These are phyloP conservation scores for Ambrosia hybrid DNA, from an alignment of 140 eudicot genomes.

Conservation along the genomic window DNA sequence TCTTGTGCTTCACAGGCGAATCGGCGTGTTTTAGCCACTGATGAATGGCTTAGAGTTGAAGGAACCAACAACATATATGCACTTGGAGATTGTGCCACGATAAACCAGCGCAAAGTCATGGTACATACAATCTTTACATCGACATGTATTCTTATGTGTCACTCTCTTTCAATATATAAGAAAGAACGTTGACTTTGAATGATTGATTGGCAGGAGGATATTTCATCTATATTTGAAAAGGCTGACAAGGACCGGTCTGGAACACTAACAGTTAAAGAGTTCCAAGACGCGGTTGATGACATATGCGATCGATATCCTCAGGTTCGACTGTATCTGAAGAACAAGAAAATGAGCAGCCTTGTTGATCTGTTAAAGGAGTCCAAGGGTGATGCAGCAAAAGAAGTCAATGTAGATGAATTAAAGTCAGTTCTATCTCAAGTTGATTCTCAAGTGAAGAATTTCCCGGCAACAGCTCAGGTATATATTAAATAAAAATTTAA, in stretches of 20 bases:
- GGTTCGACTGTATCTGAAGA: conserved; percentile 73
- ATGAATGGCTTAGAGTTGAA: conserved; percentile 98
- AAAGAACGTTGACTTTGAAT: neutral
- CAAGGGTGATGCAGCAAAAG: conserved; percentile 63
- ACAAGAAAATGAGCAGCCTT: conserved; percentile 56
- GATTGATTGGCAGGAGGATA: conserved; percentile 59
- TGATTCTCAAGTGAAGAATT: conserved; percentile 91
- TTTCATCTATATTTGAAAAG: conserved; percentile 70
- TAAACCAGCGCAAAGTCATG: conserved; percentile 88
- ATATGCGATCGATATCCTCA: conserved; percentile 92
- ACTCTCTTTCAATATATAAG: neutral
- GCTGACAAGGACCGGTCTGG: conserved; percentile 91
- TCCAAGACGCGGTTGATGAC: conserved; percentile 80
- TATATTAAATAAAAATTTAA: neutral
- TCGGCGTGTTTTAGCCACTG: conserved; percentile 91
- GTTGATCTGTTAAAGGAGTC: conserved; percentile 72
- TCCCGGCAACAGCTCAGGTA: conserved; percentile 99
- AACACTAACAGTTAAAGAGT: conserved; percentile 83
- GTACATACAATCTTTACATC: conserved; percentile 34
- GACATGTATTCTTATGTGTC: neutral
- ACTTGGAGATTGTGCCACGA: conserved; percentile 95
- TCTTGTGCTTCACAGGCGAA: conserved; percentile 43
- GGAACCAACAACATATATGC: conserved; percentile 74
- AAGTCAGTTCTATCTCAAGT: conserved; percentile 77
- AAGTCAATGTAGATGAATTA: conserved; percentile 72